A percentile compares a stretch with the other conserved stretches of the same genome.
These are phyloP conservation scores for Mercurialis annua DNA, from an alignment of 345 rosid genomes.

Conservation along the genomic window DNA sequence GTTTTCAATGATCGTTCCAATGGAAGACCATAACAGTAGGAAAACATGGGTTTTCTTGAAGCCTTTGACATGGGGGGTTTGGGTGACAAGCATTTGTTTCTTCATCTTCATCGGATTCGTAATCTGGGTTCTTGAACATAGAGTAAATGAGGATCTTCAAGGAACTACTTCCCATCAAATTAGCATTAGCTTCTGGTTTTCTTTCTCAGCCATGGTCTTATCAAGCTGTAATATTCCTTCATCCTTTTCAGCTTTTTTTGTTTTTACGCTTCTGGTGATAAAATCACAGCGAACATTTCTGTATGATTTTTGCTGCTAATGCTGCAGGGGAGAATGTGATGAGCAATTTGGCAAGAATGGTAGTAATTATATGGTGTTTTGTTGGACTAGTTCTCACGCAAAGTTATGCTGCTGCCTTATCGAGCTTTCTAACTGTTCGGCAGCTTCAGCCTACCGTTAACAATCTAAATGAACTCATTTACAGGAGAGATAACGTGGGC, in stretches of 20 bases:
- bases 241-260: background rate
- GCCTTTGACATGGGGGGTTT: slow-evolving; percentile 59
- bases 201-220: slow-evolving; percentile 33
- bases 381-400: slow-evolving; percentile 56
- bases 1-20: slow-evolving; percentile 69
- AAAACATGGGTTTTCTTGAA: slow-evolving; percentile 59
- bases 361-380: slow-evolving; percentile 54
- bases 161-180: slow-evolving; percentile 67
- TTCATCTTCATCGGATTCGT: slow-evolving; percentile 50
- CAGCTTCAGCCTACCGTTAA: slow-evolving; percentile 43
- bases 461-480: slow-evolving; percentile 33
- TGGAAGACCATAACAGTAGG: slow-evolving; percentile 32
- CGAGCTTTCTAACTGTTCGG: slow-evolving; percentile 48
- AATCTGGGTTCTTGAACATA: slow-evolving; percentile 76
- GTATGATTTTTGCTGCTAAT: background rate
- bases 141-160: slow-evolving; percentile 61
- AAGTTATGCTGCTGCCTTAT: slow-evolving; percentile 63
- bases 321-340: slow-evolving; percentile 53
- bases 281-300: too few relatives aligned
- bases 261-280: too few relatives aligned
- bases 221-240: slow-evolving; percentile 3
- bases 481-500: slow-evolving; percentile 34
- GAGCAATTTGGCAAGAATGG: slow-evolving; percentile 41
- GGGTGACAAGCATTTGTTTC: slow-evolving; percentile 56
- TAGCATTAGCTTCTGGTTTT: slow-evolving; percentile 71